These are phyloP conservation scores for Closterium sp. DNA, from an alignment of 139 green algal species.

Conservation along the genomic window DNA sequence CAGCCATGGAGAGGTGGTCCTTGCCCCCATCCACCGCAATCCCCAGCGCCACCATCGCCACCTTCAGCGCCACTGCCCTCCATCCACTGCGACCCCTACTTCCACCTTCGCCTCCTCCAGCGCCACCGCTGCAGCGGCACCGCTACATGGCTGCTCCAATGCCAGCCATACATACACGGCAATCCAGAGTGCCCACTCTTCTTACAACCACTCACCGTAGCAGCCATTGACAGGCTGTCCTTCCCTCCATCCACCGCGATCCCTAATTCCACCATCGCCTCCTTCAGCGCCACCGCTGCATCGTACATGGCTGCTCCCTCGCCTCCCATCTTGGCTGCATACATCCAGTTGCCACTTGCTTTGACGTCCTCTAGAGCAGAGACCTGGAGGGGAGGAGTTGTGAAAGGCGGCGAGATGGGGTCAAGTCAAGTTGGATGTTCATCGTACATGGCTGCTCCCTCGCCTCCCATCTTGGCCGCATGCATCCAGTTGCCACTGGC, in stretches of 20 bases:
- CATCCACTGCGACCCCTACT: too few species aligned
- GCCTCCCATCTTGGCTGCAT: conserved; percentile 92
- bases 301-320: conserved; percentile 96
- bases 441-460: conserved; percentile 90
- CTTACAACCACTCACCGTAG: conserved; percentile 43
- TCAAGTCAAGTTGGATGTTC: too few species aligned
- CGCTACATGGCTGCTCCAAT: conserved; percentile 93
- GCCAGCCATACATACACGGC: too few species aligned
- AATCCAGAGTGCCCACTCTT: too few species aligned
- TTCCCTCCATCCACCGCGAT: conserved; percentile 97
- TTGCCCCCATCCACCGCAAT: conserved; percentile 96
- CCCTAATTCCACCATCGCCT: conserved; percentile 80
- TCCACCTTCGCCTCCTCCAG: conserved; percentile 75
- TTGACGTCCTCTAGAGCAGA: conserved; percentile 85
- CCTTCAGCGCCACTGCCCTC: too few species aligned
- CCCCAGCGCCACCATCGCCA: conserved; percentile 79
- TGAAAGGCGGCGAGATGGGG: too few species aligned
- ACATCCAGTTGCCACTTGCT: conserved; percentile 99
- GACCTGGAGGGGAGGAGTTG: conserved; percentile 40
- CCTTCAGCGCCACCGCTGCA: conserved; percentile 73
- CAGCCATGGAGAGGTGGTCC: conserved; percentile 96
- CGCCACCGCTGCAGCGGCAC: too few species aligned
- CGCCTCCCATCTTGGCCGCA: conserved; percentile 91
- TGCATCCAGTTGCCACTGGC: conserved; percentile 99
- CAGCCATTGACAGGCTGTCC: conserved; percentile 97